Evolutionary conservation across 2,329 filamentous ascomycete genomes (phyloP), one percentile per base, ranked within the genome.

Genomic region (Fusarium ambrosium): DNA sequence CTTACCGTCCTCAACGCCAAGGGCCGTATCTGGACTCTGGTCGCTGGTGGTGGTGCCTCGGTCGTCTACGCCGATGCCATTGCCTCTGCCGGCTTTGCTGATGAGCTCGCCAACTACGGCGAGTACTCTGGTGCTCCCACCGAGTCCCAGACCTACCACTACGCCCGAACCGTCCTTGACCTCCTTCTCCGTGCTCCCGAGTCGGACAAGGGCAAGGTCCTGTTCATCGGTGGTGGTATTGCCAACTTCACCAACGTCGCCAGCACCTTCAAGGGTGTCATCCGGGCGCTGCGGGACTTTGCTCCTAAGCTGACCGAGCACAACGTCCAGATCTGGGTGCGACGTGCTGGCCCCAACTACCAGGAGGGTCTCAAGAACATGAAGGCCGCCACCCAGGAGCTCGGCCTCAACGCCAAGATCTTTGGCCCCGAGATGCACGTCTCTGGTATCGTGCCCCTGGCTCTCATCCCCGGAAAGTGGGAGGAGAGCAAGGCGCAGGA

Each of bases 211-310:
- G 97, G 97, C 89, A 99, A 98, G 91, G 95, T 99, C 64, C 93
- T 99, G 77, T 99, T 99, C 91, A 98, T 99, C 79, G 97, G 97
- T 86, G 97, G 97, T 88, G 97, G 97, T 91, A 99, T 99, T 90
- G 97, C 97, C 90, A 99, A 99, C 93, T 99, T 99, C 89, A 99
- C 97, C 90, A 99, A 98, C 88, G 97, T 99, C 65, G 97, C 97
- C 71, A 97, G 94, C 80, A 99, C 97, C 76, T 99, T 99, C 93
- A 99, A 99, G 92, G 97, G 97, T 89, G 96, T 99, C 85, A 99
- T 99, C 84, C 93, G 95, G 79, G 97, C 97, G 70, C 91, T 99
- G 77, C 92, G 96, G 77, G 97, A 98, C 87, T 95, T 96, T 79
- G 91, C 95, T 71, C 92, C 92, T 74, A 89, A 93, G 75, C 91